Evolutionary conservation across 768 basidiomycete genomes (phyloP), one percentile per base, ranked within the genome.

Genomic region (Kwoniella mangroviensis): DNA sequence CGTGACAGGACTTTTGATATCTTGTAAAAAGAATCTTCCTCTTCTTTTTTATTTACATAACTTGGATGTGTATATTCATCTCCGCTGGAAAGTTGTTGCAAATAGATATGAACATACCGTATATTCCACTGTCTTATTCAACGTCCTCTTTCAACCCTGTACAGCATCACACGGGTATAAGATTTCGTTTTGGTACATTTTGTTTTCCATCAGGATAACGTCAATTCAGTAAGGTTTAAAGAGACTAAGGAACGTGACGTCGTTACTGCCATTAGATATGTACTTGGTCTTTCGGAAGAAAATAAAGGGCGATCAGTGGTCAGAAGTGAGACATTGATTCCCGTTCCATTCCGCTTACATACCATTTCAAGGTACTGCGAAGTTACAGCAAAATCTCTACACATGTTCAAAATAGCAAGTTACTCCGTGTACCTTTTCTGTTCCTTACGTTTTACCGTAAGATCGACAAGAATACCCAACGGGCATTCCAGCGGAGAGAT

Each of bases 241-340:
- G 34, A 34, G 34, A 34, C 34, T 34, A 34, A 34, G 34, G 34
- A 34, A 65, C 63, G 53, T 65, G 63, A 65, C 53, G 63, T 64
- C 24, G 10, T 34, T 34, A 6, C 34, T 34, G 34, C 34, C 9
- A 34, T 7, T 4, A 26, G 26, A 26, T 26, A 26, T 26, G 2
- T 26, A 26, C 9, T 34, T 34, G 34, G 34, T 34, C 34, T 34
- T 34, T 34, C 34, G 21, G 49, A 51, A 51, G 49, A 28, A 59
- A 40, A 11, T 4, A 1, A 2, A 40, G 57, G 19, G 15, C 34
- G n/a, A 22, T n/a, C 11, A 43, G 12, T 17, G 45, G 61, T 34
- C 34, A 34, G 9, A 34, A 34, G 61, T 62, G 61, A 62, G 28
- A 62, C 61, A 45, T n/a, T 0, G 43, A 49, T 49, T 62, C 43